Conservation (phyloP, 257 asterid genomes). For the Solanum peruvianum region DNA sequence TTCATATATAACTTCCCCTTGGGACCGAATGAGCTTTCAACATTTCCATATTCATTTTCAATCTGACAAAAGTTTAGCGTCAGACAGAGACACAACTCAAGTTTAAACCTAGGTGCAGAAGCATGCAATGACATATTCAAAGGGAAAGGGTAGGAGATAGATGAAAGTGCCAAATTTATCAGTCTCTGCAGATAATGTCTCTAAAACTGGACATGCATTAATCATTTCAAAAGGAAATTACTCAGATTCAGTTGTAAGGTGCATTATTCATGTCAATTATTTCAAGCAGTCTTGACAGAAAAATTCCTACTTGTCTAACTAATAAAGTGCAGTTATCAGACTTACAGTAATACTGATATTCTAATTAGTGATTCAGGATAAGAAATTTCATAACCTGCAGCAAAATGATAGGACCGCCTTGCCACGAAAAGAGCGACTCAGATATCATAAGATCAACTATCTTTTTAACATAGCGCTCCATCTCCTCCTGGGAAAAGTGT, state of each 20-base stretch:
- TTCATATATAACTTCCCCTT: conserved; percentile 60
- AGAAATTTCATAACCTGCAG: conserved; percentile 49
- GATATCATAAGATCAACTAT: conserved; percentile 78
- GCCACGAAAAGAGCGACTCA: conserved; percentile 84
- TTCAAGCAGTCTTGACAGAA: not conserved
- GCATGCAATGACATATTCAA: not conserved
- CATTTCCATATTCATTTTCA: conserved; percentile 90
- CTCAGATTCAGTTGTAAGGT: not conserved
- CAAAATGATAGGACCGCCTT: conserved; percentile 91
- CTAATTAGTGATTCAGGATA: conserved; percentile 2
- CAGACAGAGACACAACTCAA: not conserved
- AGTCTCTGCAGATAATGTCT: not conserved
- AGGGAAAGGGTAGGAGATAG: not conserved
- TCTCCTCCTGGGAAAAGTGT: conserved; percentile 59
- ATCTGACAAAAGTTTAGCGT: conserved; percentile 36
- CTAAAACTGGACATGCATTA: not conserved
- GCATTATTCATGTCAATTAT: not conserved
- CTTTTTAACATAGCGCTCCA: conserved; percentile 80
- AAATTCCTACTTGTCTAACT: not conserved
- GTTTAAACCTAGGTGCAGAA: not conserved
- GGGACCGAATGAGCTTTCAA: conserved; percentile 63
- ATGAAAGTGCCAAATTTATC: not conserved
- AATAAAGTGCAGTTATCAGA: not conserved
- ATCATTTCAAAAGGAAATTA: not conserved
- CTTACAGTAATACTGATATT: not conserved